Percentiles rank a stretch among this genome's conserved stretches.
Conservation (phyloP, 768 basidiomycete species). For the Agaricus sinodeliciosus region DNA sequence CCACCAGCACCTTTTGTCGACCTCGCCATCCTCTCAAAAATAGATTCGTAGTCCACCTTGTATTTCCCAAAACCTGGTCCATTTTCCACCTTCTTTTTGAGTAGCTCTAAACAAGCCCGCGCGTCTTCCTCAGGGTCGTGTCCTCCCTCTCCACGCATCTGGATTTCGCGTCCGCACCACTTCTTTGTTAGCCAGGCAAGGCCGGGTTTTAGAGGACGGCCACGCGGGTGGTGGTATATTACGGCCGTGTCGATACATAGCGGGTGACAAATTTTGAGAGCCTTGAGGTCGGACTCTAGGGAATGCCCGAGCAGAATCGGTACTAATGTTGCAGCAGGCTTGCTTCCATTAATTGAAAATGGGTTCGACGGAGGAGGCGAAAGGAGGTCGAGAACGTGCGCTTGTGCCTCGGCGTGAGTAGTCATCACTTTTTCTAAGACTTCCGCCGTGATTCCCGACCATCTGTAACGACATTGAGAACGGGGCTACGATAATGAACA, state of each 20-base stretch:
- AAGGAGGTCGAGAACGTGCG: slow-evolving; percentile 56
- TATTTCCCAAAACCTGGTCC: slow-evolving; percentile 84
- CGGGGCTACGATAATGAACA: background rate
- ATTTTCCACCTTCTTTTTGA: slow-evolving; percentile 73
- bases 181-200: slow-evolving; percentile 96
- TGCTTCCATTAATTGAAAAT: slow-evolving; percentile 24
- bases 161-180: slow-evolving; percentile 89
- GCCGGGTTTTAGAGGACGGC: slow-evolving; percentile 89
- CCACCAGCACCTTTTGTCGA: slow-evolving; percentile 28
- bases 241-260: slow-evolving; percentile 89
- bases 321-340: slow-evolving; percentile 33
- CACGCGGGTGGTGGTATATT: slow-evolving; percentile 87
- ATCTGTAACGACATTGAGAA: slow-evolving; percentile 37
- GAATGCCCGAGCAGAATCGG: slow-evolving; percentile 92
- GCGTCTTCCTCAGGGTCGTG: slow-evolving; percentile 97
- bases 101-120: slow-evolving; percentile 75
- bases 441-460: slow-evolving; percentile 88
- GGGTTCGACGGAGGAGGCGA: slow-evolving; percentile 42
- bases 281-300: slow-evolving; percentile 88
- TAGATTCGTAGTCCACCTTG: slow-evolving; percentile 76
- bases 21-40: slow-evolving; percentile 80
- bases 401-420: slow-evolving; percentile 74
- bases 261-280: slow-evolving; percentile 82
- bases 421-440: slow-evolving; percentile 65
- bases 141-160: slow-evolving; percentile 74